Conservation (phyloP, 1,284 basidiomycete species). For the Gymnopus androsaceus region DNA sequence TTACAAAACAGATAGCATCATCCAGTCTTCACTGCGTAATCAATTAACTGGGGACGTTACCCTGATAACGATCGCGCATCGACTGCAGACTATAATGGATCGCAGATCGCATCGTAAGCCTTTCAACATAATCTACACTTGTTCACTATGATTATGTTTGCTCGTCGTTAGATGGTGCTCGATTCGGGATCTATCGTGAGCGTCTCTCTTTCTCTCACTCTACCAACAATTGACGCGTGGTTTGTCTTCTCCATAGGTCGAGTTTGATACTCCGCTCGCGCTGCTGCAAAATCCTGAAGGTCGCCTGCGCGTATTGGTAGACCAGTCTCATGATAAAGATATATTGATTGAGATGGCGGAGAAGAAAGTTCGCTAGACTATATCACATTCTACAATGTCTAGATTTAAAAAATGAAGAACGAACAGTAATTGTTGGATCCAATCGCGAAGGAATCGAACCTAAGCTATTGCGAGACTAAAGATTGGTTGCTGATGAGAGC, state of each 20-base stretch:
- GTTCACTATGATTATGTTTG: too few relatives aligned
- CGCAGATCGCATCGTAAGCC: slow-evolving; percentile 14
- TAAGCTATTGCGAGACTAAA: too few relatives aligned
- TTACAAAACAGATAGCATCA: slow-evolving; percentile 13
- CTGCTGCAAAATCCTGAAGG: slow-evolving; percentile 49
- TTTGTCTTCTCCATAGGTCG: slow-evolving; percentile 31
- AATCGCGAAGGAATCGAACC: too few relatives aligned
- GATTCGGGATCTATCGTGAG: slow-evolving; percentile 12
- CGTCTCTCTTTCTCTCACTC: background rate
- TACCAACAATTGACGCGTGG: background rate
- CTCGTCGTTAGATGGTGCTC: slow-evolving; percentile 12
- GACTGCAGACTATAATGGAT: slow-evolving; percentile 14
- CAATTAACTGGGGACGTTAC: slow-evolving; percentile 7
- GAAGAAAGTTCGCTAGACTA: too few relatives aligned
- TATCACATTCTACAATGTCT: too few relatives aligned
- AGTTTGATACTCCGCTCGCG: slow-evolving; percentile 49
- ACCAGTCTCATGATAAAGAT: slow-evolving; percentile 40
- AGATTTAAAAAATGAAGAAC: too few relatives aligned
- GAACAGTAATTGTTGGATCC: too few relatives aligned
- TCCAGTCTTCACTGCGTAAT: slow-evolving; percentile 7
- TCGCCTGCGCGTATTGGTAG: slow-evolving; percentile 48
- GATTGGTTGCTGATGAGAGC: too few relatives aligned
- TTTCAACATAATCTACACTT: too few relatives aligned
- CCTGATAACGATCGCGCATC: slow-evolving; percentile 14
- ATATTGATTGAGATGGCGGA: slow-evolving; percentile 26